These are phyloP conservation scores for Parsonsia alboflavescens DNA, from an alignment of 257 asterid genomes.

Conservation along the genomic window DNA sequence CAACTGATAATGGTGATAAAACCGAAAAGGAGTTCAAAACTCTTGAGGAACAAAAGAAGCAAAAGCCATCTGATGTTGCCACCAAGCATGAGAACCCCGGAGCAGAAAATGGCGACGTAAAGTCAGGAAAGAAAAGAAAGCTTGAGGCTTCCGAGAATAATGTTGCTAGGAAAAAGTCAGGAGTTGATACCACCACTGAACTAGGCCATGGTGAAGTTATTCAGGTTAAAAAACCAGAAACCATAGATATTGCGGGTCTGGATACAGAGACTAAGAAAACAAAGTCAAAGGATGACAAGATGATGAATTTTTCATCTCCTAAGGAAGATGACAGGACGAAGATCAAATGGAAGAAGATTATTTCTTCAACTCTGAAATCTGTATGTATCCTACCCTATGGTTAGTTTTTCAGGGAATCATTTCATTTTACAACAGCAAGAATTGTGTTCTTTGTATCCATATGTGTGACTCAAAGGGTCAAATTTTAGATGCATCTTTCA, in stretches of 20 bases:
- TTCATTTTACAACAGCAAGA: not conserved
- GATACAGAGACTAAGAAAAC: constrained; percentile 48
- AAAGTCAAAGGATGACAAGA: constrained; percentile 25
- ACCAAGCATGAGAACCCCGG: constrained; percentile 17
- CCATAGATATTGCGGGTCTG: constrained; percentile 25
- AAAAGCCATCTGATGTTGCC: constrained; percentile 35
- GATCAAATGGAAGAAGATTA: constrained; percentile 87
- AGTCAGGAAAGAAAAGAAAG: constrained; percentile 60
- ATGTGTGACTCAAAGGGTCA: not conserved
- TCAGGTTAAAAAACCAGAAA: constrained; percentile 31
- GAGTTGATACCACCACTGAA: constrained; percentile 27
- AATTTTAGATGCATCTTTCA: not conserved
- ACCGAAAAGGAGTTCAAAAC: constrained; percentile 29
- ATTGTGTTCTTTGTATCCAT: not conserved
- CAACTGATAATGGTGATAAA: constrained; percentile 26
- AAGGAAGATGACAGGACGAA: constrained; percentile 34
- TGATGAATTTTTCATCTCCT: constrained; percentile 18
- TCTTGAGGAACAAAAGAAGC: constrained; percentile 29
- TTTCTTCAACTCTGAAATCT: constrained; percentile 62
- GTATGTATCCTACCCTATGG: constrained; percentile 36
- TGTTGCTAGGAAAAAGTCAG: constrained; percentile 26
- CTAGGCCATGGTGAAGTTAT: constrained; percentile 42
- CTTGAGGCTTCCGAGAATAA: constrained; percentile 42
- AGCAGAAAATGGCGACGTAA: constrained; percentile 31
- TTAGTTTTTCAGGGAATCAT: not conserved